A percentile compares a stretch with the other conserved stretches of the same genome.
Conservation (phyloP, 148 eudicot species). For the Chenopodium album region DNA sequence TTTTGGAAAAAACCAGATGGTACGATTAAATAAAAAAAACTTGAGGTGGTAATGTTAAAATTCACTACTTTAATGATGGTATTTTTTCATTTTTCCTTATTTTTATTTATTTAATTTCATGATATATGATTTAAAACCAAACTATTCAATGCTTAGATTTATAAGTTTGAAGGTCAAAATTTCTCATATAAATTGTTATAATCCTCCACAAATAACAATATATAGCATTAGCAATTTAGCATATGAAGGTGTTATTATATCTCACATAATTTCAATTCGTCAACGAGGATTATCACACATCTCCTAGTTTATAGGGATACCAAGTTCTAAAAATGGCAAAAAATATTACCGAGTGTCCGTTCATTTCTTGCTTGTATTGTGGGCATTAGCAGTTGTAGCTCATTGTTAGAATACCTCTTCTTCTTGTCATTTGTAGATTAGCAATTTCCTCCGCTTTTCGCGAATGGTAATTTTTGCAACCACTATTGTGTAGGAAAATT, state of each 20-base stretch:
- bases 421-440: constrained; percentile 24
- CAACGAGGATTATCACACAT: neutral
- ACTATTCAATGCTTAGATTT: no score
- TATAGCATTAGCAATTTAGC: neutral
- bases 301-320: constrained; percentile 27
- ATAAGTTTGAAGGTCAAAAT: no score
- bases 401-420: constrained; percentile 12
- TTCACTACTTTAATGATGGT: no score
- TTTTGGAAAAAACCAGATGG: no score
- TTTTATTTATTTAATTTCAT: no score
- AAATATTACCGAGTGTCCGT: constrained; percentile 19
- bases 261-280: neutral
- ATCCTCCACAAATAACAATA: no score
- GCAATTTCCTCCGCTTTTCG: constrained; percentile 28
- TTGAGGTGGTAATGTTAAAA: no score
- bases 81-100: no score
- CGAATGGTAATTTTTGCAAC: constrained; percentile 22
- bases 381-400: constrained; percentile 31
- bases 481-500: constrained; percentile 22
- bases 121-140: no score
- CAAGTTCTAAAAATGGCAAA: constrained; percentile 28
- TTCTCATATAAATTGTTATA: no score
- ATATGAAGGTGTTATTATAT: no score
- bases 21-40: no score
- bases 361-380: constrained; percentile 27